These are phyloP conservation scores for Schwanniomyces yamadae DNA, from an alignment of 805 yeast genomes.

Conservation along the genomic window DNA sequence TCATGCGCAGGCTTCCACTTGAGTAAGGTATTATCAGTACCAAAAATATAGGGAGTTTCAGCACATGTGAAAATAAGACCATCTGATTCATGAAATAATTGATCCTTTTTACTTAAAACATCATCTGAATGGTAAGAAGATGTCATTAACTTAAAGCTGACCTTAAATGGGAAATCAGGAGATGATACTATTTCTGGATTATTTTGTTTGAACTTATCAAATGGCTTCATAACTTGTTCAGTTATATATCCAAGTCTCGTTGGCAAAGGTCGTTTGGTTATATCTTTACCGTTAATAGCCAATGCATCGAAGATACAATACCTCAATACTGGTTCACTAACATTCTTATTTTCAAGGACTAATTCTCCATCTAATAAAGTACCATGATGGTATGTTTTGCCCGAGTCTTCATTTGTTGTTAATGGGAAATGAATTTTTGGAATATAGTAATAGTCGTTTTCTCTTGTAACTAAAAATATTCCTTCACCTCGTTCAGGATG, in stretches of 20 bases:
- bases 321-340: slow-evolving; percentile 50
- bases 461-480: slow-evolving; percentile 84
- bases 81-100: slow-evolving; percentile 84
- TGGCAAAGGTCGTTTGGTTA: slow-evolving; percentile 69
- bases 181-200: slow-evolving; percentile 72
- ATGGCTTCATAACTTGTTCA: slow-evolving; percentile 79
- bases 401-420: slow-evolving; percentile 40
- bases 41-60: slow-evolving; percentile 79
- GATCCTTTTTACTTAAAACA: slow-evolving; percentile 68
- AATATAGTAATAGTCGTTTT: slow-evolving; percentile 78
- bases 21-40: slow-evolving; percentile 81
- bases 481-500: slow-evolving; percentile 82
- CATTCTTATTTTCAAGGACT: slow-evolving; percentile 70
- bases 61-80: slow-evolving; percentile 94
- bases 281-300: slow-evolving; percentile 71
- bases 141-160: slow-evolving; percentile 86
- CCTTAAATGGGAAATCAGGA: slow-evolving; percentile 73
- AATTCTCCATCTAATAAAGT: slow-evolving; percentile 93
- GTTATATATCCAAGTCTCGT: slow-evolving; percentile 86
- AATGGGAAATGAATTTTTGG: slow-evolving; percentile 84
- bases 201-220: slow-evolving; percentile 60
- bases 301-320: slow-evolving; percentile 90
- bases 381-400: slow-evolving; percentile 72
- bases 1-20: slow-evolving; percentile 99
- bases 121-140: slow-evolving; percentile 73